Conservation (phyloP, 106 monocot species). For the Apostasia ramifera region DNA sequence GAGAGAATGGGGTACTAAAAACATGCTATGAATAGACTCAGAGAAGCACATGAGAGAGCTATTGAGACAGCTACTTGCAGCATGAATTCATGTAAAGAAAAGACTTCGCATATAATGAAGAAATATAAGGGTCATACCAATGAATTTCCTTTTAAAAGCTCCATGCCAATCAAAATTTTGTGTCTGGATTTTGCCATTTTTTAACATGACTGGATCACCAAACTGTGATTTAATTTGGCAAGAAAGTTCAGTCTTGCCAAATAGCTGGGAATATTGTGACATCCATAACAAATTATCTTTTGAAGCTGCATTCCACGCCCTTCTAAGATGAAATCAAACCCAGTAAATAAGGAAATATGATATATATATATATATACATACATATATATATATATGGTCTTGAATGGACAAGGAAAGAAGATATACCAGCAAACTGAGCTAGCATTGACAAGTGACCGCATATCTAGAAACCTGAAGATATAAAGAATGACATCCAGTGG, state of each 20-base stretch:
- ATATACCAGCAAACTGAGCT: constrained; percentile 58
- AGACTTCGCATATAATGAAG: no score
- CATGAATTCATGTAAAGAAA: not conserved
- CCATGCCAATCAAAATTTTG: constrained; percentile 26
- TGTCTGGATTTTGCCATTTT: not conserved
- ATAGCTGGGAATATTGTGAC: constrained; percentile 39
- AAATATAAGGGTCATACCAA: constrained; percentile 16
- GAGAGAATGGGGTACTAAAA: no score
- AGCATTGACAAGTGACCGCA: constrained; percentile 45
- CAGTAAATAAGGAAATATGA: constrained; percentile 2
- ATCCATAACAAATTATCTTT: constrained; percentile 46
- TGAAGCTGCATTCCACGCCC: constrained; percentile 69
- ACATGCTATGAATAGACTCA: no score
- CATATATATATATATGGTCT: not conserved
- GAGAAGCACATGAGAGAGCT: no score
- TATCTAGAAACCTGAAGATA: constrained; percentile 65
- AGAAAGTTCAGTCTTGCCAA: constrained; percentile 22
- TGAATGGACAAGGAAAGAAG: not conserved
- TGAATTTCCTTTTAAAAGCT: constrained; percentile 40
- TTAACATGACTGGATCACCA: not conserved
- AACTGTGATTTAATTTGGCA: not conserved
- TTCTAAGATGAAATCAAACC: constrained; percentile 20
- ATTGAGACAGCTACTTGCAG: not conserved
- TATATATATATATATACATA: not conserved
- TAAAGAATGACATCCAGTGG: constrained; percentile 55